phyloP scores from a whole-genome alignment of 2,329 filamentous ascomycete species.

The Trichoderma hamatum region DNA sequence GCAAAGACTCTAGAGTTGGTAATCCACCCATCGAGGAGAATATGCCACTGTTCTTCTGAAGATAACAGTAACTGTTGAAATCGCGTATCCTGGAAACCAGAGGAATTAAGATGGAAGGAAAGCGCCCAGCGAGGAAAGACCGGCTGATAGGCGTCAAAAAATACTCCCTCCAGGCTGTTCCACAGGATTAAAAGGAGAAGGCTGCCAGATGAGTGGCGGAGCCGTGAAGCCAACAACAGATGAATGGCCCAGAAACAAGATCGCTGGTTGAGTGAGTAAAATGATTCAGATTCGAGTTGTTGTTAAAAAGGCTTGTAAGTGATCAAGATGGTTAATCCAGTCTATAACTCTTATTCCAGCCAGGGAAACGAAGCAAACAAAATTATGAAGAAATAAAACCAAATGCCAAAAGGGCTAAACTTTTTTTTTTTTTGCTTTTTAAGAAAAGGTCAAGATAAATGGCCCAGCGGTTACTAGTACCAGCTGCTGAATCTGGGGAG shows the following conservation, averaged over 20 bases:
- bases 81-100: constrained; percentile 26
- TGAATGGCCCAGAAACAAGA: neutral
- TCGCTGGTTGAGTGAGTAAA: neutral
- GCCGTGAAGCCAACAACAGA: neutral
- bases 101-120: neutral
- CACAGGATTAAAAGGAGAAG: neutral
- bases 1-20: constrained; percentile 54
- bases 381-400: neutral
- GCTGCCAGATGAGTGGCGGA: neutral
- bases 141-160: constrained; percentile 1
- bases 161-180: neutral
- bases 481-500: constrained; percentile 25
- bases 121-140: neutral
- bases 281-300: neutral
- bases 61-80: neutral
- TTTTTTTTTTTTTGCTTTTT: neutral
- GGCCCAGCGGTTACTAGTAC: neutral
- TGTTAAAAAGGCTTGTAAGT: constrained; percentile 1
- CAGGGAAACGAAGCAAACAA: neutral
- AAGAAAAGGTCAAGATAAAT: constrained; percentile 2
- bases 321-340: neutral
- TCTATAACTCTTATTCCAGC: constrained; percentile 17
- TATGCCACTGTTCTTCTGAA: neutral
- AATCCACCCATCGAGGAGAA: constrained; percentile 59
- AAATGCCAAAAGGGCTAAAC: neutral